Percentiles rank a stretch among this genome's conserved stretches.
phyloP scores from a whole-genome alignment of 2,329 filamentous ascomycete species.

The Stemphylium lycopersici region DNA sequence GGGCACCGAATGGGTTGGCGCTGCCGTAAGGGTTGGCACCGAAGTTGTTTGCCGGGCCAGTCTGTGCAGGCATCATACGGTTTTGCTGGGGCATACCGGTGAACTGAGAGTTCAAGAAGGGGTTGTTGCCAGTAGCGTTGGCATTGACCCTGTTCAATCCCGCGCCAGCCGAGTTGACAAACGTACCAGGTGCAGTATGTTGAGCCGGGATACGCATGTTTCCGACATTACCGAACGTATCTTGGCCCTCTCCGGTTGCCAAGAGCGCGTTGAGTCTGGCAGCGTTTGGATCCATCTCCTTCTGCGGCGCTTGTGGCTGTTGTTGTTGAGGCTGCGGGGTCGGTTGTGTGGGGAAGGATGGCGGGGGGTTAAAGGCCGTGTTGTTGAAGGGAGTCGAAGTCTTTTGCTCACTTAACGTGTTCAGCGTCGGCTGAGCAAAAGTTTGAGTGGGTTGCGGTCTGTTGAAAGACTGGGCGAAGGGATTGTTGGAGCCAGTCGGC shows the following conservation, averaged over 20 bases:
- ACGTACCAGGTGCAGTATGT: slow-evolving; percentile 93
- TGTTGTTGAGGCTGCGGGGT: slow-evolving; percentile 50
- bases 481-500: slow-evolving; percentile 96
- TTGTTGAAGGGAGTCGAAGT: slow-evolving; percentile 68
- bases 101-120: slow-evolving; percentile 83
- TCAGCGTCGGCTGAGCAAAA: slow-evolving; percentile 70
- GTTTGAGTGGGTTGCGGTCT: slow-evolving; percentile 65
- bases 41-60: slow-evolving; percentile 57
- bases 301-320: slow-evolving; percentile 49
- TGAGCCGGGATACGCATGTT: slow-evolving; percentile 94
- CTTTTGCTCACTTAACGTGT: slow-evolving; percentile 82
- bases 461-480: slow-evolving; percentile 78
- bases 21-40: slow-evolving; percentile 53
- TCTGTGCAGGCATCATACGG: slow-evolving; percentile 56
- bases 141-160: slow-evolving; percentile 75
- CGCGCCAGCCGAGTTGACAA: slow-evolving; percentile 91
- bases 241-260: slow-evolving; percentile 86
- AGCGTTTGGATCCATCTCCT: slow-evolving; percentile 62
- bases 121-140: slow-evolving; percentile 78
- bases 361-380: slow-evolving; percentile 56
- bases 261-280: slow-evolving; percentile 86
- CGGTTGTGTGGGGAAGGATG: slow-evolving; percentile 52
- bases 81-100: slow-evolving; percentile 67
- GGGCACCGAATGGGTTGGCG: slow-evolving; percentile 63
- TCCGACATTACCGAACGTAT: slow-evolving; percentile 97